Base-by-base conservation (phyloP, 2,329 filamentous ascomycete species). In the Sporothrix euskadiensis region DNA sequence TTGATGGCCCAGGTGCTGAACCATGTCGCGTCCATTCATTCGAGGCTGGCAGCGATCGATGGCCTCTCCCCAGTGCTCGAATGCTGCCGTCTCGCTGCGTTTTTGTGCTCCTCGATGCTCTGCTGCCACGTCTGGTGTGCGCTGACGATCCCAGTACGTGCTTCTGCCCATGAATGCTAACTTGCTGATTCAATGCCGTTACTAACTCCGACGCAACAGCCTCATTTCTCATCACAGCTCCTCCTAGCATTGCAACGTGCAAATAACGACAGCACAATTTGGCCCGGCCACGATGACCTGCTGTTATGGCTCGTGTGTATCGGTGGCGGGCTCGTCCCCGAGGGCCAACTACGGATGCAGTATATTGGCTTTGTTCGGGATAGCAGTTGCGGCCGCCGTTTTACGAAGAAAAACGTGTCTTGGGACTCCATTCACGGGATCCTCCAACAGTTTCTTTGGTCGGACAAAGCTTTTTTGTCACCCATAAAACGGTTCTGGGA, bases 371-470 rank as follows among this genome's bases (percentile, higher is more conserved):
- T 56, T 56, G 52, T 56, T 56, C 52, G 52, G 19, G 52, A 56
- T 30, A 56, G 52, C 52, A 26, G 52, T 9, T 26, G 52, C n/a
- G n/a, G 52, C 52, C 52, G 52, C 0, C 52, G 26, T 56, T 56
- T 56, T 56, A 26, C n/a, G 10, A 56, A 9, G 0, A 56, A 9
- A 56, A 56, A 56, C n/a, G 52, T 56, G 5, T 6, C 52, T 56
- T 56, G 52, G 52, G 52, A 56, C 10, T 56, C 52, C 52, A 26
- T 56, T 56, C 52, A 26, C 6, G n/a, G 6, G 52, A 56, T 56
- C n/a, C 52, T 56, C n/a, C 52, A 56, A 56, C 52, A 56, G n/a
- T 56, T 56, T 56, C 52, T 56, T 26, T 56, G 52, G 52, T 56
- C 52, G n/a, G 52, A 56, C 52, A 56, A 56, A 26, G 52, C 52